Conservation (phyloP, 148 eudicot species). For the Diospyros kaki region DNA sequence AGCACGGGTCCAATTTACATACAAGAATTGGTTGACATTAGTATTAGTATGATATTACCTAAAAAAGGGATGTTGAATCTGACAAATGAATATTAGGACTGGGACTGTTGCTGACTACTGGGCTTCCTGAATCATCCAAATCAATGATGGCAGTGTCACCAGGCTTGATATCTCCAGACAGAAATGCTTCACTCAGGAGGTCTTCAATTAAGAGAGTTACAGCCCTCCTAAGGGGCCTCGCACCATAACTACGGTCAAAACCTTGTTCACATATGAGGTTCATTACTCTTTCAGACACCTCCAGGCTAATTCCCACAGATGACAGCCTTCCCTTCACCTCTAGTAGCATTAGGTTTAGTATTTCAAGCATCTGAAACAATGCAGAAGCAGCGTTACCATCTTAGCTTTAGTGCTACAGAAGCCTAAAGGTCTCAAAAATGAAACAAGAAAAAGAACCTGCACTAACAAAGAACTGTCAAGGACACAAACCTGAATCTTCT, state of each 20-base stretch:
- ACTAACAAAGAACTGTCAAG: not conserved
- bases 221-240: constrained; percentile 52
- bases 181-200: constrained; percentile 46
- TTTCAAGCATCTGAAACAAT: constrained; percentile 44
- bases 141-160: constrained; percentile 45
- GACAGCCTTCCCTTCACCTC: constrained; percentile 44
- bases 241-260: constrained; percentile 52
- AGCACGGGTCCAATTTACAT: not conserved
- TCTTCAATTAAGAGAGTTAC: constrained; percentile 47
- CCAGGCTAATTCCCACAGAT: constrained; percentile 38
- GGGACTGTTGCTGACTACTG: constrained; percentile 32
- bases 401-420: not conserved
- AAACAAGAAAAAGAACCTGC: not conserved
- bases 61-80: constrained; percentile 25
- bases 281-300: constrained; percentile 39
- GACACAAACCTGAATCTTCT: constrained; percentile 50
- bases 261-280: constrained; percentile 49
- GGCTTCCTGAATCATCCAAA: constrained; percentile 47
- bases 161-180: constrained; percentile 35
- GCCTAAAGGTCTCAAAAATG: not conserved
- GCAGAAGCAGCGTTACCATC: not conserved
- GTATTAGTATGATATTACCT: not conserved
- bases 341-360: constrained; percentile 41
- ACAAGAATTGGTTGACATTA: not conserved
- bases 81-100: constrained; percentile 29